Conservation (phyloP, 202 grass and related monocot species). For the Elaeis oleifera region DNA sequence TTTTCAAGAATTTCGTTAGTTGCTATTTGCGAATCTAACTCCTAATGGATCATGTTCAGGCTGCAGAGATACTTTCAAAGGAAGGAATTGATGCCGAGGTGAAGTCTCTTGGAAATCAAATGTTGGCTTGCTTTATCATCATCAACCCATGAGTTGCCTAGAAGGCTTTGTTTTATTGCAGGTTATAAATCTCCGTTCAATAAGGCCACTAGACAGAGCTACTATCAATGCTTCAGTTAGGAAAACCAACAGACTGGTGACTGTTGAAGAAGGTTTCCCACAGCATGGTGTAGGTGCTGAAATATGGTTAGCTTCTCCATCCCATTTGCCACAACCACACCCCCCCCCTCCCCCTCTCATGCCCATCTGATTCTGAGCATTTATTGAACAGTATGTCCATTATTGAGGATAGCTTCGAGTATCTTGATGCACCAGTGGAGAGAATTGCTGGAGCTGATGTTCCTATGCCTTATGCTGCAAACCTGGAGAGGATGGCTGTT, state of each 20-base stretch:
- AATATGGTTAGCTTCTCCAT: slow-evolving; percentile 56
- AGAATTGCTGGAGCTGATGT: slow-evolving; percentile 91
- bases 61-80: slow-evolving; percentile 75
- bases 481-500: slow-evolving; percentile 89
- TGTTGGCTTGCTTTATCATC: neutral
- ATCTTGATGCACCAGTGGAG: slow-evolving; percentile 88
- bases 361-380: neutral
- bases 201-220: slow-evolving; percentile 78
- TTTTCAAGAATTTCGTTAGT: slow-evolving; percentile 5
- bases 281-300: slow-evolving; percentile 90
- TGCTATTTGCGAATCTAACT: slow-evolving; percentile 11
- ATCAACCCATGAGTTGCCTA: neutral
- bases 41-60: slow-evolving; percentile 41
- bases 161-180: slow-evolving; percentile 13
- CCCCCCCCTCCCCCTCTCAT: neutral
- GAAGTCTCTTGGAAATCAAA: slow-evolving; percentile 22
- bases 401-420: slow-evolving; percentile 80
- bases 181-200: slow-evolving; percentile 93
- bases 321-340: neutral
- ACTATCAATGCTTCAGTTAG: slow-evolving; percentile 84
- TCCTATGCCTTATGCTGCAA: slow-evolving; percentile 91
- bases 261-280: slow-evolving; percentile 87
- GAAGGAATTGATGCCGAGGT: slow-evolving; percentile 98
- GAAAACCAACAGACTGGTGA: slow-evolving; percentile 86
- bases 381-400: slow-evolving; percentile 66